phyloP scores from a whole-genome alignment of 805 yeast genomes.

The Isabelozyma heimii region DNA sequence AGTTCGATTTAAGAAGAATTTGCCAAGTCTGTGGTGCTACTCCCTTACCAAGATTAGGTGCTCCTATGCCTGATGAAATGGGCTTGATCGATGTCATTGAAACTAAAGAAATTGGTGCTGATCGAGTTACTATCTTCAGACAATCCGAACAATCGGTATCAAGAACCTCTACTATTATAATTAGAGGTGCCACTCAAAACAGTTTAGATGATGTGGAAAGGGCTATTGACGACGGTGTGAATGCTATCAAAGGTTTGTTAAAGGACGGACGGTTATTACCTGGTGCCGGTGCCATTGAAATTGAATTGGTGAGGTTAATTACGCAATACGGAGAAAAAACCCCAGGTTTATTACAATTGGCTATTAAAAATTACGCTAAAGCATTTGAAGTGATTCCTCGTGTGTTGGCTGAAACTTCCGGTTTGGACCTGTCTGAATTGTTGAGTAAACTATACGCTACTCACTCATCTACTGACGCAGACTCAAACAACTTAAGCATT shows the following conservation, averaged over 20 bases:
- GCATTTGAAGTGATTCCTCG: conserved; percentile 95
- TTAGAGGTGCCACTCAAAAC: conserved; percentile 96
- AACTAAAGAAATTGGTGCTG: conserved; percentile 95
- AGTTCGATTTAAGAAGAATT: conserved; percentile 89
- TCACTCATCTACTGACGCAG: conserved; percentile 53
- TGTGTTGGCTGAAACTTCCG: conserved; percentile 90
- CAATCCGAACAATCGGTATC: conserved; percentile 65
- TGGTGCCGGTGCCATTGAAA: conserved; percentile 96
- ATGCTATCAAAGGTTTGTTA: conserved; percentile 84
- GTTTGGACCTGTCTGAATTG: conserved; percentile 86
- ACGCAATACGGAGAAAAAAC: conserved; percentile 89
- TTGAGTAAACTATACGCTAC: conserved; percentile 86
- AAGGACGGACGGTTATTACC: conserved; percentile 78
- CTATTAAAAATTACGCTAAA: conserved; percentile 89
- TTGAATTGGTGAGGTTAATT: conserved; percentile 76
- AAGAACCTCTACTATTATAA: conserved; percentile 83
- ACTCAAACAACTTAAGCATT: conserved; percentile 48
- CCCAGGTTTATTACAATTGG: conserved; percentile 88
- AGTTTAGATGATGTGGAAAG: conserved; percentile 92
- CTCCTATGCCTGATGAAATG: conserved; percentile 92
- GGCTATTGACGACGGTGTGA: conserved; percentile 95
- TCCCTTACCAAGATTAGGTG: conserved; percentile 89
- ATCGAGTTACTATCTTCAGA: conserved; percentile 89
- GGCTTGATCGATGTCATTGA: conserved; percentile 86
- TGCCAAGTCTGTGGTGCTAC: conserved; percentile 98